Conservation (phyloP, 768 basidiomycete species). For the Suillus placidus region DNA sequence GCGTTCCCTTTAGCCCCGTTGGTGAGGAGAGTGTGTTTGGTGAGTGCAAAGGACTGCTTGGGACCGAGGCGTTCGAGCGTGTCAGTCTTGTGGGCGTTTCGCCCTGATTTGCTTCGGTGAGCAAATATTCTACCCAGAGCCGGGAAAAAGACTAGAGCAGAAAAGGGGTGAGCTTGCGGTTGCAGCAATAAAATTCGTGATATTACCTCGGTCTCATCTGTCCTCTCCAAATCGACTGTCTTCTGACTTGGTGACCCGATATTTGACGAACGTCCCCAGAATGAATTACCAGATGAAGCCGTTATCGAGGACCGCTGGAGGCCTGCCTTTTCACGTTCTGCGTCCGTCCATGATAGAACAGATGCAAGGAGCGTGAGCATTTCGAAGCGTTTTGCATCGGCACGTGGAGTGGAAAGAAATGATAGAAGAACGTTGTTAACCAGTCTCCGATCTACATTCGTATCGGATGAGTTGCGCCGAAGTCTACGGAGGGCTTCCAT, state of each 20-base stretch:
- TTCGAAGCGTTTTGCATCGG: slow-evolving; percentile 94
- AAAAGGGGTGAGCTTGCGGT: not conserved
- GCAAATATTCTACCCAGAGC: slow-evolving; percentile 96
- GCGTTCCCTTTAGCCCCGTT: slow-evolving; percentile 32
- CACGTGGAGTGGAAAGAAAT: slow-evolving; percentile 88
- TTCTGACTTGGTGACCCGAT: slow-evolving; percentile 36
- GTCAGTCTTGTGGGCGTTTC: slow-evolving; percentile 30
- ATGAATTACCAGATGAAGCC: slow-evolving; percentile 18
- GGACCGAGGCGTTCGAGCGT: slow-evolving; percentile 40
- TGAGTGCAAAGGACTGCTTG: slow-evolving; percentile 36
- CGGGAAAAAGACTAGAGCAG: slow-evolving; percentile 85
- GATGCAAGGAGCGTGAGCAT: slow-evolving; percentile 89
- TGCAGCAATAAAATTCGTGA: slow-evolving; percentile 1
- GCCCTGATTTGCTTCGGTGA: slow-evolving; percentile 78
- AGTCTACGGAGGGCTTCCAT: slow-evolving; percentile 97
- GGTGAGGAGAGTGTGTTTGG: slow-evolving; percentile 30
- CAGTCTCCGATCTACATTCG: slow-evolving; percentile 90
- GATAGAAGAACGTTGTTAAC: slow-evolving; percentile 93
- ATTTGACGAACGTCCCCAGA: slow-evolving; percentile 31
- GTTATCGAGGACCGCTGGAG: slow-evolving; percentile 55
- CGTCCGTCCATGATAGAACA: slow-evolving; percentile 90
- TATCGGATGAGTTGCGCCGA: slow-evolving; percentile 78
- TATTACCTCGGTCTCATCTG: slow-evolving; percentile 80
- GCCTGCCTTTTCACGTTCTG: slow-evolving; percentile 90
- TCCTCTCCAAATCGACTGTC: slow-evolving; percentile 69